These are phyloP conservation scores for Penicillium coprophilum DNA, from an alignment of 495 filamentous ascomycete genomes.

Conservation along the genomic window DNA sequence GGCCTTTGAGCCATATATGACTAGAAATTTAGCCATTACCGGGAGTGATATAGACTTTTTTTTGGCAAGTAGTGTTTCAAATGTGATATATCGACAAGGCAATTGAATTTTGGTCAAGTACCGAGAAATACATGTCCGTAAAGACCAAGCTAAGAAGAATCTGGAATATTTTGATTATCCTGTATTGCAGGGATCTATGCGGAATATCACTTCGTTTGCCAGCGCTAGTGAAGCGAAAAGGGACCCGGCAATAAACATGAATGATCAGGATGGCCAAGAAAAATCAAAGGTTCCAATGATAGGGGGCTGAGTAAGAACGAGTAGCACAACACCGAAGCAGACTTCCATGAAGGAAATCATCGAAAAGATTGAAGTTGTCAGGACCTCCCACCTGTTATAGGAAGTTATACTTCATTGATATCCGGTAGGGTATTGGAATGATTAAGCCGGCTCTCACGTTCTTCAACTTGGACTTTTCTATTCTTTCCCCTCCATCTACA, in stretches of 20 bases:
- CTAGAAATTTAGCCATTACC: not conserved
- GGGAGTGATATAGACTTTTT: not conserved
- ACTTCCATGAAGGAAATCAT: not conserved
- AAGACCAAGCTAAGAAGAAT: not conserved
- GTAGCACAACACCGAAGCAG: slow-evolving; percentile 1
- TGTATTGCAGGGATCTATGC: not conserved
- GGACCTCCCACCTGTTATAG: not conserved
- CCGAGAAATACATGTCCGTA: not conserved
- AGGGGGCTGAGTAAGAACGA: not conserved
- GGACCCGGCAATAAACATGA: not conserved
- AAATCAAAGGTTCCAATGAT: not conserved
- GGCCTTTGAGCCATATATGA: not conserved
- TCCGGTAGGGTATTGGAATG: not conserved
- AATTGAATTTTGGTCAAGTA: not conserved
- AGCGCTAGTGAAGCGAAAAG: not conserved
- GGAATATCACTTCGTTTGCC: not conserved
- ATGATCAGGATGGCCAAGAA: not conserved
- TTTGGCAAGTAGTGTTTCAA: not conserved
- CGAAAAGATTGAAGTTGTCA: not conserved
- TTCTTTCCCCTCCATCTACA: not conserved
- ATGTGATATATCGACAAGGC: not conserved
- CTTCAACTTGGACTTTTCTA: not conserved
- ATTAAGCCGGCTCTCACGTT: not conserved
- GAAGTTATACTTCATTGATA: not conserved
- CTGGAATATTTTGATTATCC: not conserved